Evolutionary conservation across 2,329 filamentous ascomycete species (phyloP).

Genomic region (Fusarium dlaminii): DNA sequence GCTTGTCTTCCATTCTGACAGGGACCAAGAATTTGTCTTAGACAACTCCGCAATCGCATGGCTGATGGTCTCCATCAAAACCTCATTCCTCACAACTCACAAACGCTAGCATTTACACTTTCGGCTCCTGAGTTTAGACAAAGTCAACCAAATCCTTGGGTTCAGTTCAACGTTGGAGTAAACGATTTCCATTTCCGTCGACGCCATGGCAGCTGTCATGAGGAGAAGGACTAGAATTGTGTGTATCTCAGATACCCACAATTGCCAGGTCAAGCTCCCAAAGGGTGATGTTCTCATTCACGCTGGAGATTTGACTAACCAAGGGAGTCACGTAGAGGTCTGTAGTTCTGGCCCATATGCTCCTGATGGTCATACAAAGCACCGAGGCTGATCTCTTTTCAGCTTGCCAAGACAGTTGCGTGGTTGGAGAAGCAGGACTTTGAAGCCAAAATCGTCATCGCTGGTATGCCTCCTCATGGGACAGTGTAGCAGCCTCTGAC

Average conservation of each 20-base stretch:
- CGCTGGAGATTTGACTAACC: conserved; percentile 80
- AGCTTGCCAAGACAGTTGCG: conserved; percentile 67
- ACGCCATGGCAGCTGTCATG: conserved; percentile 27
- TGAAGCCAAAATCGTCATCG: conserved; percentile 75
- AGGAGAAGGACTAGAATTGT: conserved; percentile 70
- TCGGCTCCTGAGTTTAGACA: conserved; percentile 19
- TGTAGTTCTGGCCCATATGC: not conserved
- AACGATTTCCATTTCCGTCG: conserved; percentile 8
- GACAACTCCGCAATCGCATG: conserved; percentile 28
- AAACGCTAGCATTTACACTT: conserved; percentile 29
- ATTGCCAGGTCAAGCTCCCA: conserved; percentile 70
- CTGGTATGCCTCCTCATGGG: conserved; percentile 57
- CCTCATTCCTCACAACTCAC: not conserved
- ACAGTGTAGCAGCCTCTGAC: conserved; percentile 10
- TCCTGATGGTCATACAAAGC: not conserved
- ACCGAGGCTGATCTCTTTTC: conserved; percentile 9
- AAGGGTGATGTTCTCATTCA: conserved; percentile 79
- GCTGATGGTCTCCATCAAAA: not conserved
- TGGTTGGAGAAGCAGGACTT: conserved; percentile 77
- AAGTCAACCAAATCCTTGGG: conserved; percentile 26
- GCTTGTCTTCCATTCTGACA: conserved; percentile 8
- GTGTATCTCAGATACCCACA: conserved; percentile 82
- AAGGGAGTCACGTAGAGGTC: conserved; percentile 68
- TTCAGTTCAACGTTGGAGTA: conserved; percentile 20
- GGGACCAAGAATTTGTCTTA: conserved; percentile 18